Base-by-base conservation (phyloP, 352 stramenopile species). In the Peronosclerospora sorghi region DNA sequence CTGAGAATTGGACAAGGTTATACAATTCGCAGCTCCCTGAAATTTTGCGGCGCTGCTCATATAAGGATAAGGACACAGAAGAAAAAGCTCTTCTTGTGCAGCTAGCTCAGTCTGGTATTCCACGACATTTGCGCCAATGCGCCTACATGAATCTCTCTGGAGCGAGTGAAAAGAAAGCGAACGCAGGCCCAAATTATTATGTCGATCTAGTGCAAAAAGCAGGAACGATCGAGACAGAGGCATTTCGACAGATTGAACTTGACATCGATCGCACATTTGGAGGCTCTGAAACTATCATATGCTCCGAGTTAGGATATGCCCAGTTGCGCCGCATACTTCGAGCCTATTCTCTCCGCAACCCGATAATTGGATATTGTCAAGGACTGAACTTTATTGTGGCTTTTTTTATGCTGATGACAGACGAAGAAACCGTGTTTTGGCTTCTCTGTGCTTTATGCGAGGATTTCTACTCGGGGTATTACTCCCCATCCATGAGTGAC, bases 361-460 rank as follows among this genome's bases (percentile, higher is more conserved):
- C 82, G 12, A 51, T 54, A 0, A 51, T 95, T 13, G 84, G 84
- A 1, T 95, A 95, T 48, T 94, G 82, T 24, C 84, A 95, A 59
- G 78, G 78, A 29, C 43, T 95, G 21, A 95, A 95, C 43, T 95
- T 91, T 57, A 83, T 95, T 32, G 83, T 87, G n/a, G 83, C 71
- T 6, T 87, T 94, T 51, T 47, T 95, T 23, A 66, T 80, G 44
- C 54, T 94, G 4, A 55, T 76, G 8, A 63, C 85, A 12, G 79
- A 87, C 34, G 86, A 96, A 66, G 84, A 96, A 46, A 44, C 52
- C n/a, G 69, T 83, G 1, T 96, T 96, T 41, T 96, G 83, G 83
- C 44, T 91, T 1, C 55, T 96, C 28, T 66, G 62, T n/a, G 68
- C 82, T 8, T 83, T 96, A 21, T 91, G 84, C 15, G 85, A 96